These are phyloP conservation scores for Phytopythium aichiense DNA, from an alignment of 352 stramenopile species.

Conservation along the genomic window DNA sequence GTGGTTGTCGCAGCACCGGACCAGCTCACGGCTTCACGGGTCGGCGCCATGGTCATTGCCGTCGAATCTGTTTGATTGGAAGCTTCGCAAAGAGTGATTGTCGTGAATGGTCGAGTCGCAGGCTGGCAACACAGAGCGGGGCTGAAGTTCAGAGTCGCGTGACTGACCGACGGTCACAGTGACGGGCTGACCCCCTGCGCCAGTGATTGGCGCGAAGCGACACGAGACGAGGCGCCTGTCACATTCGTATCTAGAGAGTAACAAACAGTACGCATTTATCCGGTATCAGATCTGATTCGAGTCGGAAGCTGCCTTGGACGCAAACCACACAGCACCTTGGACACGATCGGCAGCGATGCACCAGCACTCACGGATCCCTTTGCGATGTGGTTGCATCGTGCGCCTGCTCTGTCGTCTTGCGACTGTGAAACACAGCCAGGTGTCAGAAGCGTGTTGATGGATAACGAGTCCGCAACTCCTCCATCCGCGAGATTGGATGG, in stretches of 20 bases:
- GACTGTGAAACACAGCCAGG: neutral
- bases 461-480: no score
- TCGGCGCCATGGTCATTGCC: neutral
- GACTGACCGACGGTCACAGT: neutral
- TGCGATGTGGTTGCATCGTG: no score
- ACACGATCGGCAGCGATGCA: no score
- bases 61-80: conserved; percentile 1
- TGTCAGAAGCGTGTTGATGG: neutral
- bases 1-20: conserved; percentile 3
- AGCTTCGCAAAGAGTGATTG: neutral
- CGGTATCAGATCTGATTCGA: no score
- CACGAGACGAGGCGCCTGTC: neutral
- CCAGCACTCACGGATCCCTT: no score
- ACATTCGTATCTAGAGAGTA: neutral
- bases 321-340: no score
- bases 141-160: neutral
- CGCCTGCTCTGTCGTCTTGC: no score
- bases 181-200: neutral
- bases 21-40: neutral
- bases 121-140: neutral
- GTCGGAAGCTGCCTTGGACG: no score
- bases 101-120: neutral
- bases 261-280: neutral
- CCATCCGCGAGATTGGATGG: no score
- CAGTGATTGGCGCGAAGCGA: neutral